Evolutionary conservation across 148 eudicot genomes (phyloP).

Genomic region (Persicaria maculosa): DNA sequence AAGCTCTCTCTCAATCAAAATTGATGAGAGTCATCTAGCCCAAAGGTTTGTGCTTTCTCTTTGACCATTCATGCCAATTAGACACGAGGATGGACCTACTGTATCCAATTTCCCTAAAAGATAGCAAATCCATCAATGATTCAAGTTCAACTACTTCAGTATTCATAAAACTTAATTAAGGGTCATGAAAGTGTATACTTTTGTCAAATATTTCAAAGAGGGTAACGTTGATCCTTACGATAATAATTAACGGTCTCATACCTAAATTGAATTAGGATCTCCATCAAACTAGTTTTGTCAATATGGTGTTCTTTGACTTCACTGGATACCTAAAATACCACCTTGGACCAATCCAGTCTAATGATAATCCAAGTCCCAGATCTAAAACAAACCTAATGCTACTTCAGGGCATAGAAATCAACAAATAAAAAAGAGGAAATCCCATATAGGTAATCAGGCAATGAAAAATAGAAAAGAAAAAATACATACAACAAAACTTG

Average conservation of each 20-base stretch:
- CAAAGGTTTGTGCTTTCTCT: background rate
- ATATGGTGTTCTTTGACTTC: background rate
- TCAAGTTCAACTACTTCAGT: background rate
- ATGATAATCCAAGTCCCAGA: no score
- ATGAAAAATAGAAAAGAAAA: no score
- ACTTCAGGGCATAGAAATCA: no score
- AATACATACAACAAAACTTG: no score
- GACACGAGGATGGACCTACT: background rate
- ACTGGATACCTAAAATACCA: background rate
- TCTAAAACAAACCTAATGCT: no score
- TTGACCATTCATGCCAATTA: background rate
- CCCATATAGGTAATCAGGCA: no score
- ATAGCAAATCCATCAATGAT: background rate
- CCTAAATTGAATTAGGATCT: constrained; percentile 1
- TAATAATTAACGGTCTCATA: background rate
- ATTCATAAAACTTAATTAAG: background rate
- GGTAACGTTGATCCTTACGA: background rate
- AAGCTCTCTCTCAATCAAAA: background rate
- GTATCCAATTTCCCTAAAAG: background rate
- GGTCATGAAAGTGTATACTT: background rate
- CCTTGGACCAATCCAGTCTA: no score
- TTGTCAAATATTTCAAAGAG: background rate
- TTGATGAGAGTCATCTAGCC: background rate
- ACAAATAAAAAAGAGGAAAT: no score
- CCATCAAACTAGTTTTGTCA: background rate